Conservation (phyloP, 2,329 filamentous ascomycete genomes). For the Aspergillus hiratsukae region DNA sequence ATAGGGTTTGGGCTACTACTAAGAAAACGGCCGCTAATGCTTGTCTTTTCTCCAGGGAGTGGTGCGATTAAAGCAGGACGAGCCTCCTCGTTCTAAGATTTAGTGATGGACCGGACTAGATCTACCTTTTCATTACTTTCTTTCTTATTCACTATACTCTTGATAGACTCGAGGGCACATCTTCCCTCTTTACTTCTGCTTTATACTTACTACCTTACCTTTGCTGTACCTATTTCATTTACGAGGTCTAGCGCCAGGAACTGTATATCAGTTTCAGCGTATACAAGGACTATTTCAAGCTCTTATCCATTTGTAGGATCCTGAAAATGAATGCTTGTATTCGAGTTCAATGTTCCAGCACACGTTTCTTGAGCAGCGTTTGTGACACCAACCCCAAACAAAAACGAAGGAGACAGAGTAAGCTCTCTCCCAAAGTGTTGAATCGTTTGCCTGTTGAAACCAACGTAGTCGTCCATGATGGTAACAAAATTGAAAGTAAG, state of each 20-base stretch:
- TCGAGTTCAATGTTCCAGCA: neutral
- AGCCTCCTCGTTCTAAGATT: conserved; percentile 29
- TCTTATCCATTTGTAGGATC: too few relatives aligned
- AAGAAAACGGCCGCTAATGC: conserved; percentile 10
- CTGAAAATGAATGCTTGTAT: neutral
- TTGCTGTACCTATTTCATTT: neutral
- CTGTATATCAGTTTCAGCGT: neutral
- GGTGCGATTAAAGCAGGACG: conserved; percentile 44
- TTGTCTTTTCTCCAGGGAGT: conserved; percentile 33
- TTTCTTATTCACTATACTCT: conserved; percentile 3
- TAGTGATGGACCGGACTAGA: conserved; percentile 5
- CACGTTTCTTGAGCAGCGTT: neutral
- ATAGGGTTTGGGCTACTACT: neutral
- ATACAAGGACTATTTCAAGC: neutral
- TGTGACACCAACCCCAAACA: neutral
- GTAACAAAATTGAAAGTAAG: neutral
- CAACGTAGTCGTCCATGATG: neutral
- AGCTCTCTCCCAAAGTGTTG: too few relatives aligned
- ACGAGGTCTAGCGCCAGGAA: neutral
- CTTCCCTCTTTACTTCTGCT: neutral
- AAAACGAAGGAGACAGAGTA: neutral
- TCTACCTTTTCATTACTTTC: neutral
- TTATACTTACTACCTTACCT: neutral
- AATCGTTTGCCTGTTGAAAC: neutral
- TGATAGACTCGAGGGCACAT: conserved; percentile 2